Evolutionary conservation across 257 asterid species (phyloP).

Genomic region (Coffea eugenioides): DNA sequence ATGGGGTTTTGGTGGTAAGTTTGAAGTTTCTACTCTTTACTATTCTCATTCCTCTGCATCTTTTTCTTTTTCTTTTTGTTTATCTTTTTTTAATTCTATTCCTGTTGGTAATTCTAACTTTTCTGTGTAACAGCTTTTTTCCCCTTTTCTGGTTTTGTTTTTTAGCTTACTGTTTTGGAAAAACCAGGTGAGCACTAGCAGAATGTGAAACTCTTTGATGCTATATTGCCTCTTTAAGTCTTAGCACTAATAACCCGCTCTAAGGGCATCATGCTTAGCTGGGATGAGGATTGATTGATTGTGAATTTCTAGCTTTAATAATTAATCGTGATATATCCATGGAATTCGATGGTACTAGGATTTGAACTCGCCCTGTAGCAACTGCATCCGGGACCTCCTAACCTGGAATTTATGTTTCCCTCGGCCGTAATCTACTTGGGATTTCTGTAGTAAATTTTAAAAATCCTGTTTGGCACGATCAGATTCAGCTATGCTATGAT

Average conservation of each 20-base stretch:
- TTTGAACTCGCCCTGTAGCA: too few species aligned
- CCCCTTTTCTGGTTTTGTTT: background rate
- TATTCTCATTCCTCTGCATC: background rate
- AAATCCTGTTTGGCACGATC: too few species aligned
- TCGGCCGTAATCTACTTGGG: too few species aligned
- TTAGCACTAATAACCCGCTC: background rate
- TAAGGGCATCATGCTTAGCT: background rate
- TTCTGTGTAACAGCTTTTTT: background rate
- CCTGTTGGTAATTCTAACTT: background rate
- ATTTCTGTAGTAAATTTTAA: too few species aligned
- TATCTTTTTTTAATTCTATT: background rate
- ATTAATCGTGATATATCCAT: background rate
- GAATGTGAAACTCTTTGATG: background rate
- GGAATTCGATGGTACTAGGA: background rate
- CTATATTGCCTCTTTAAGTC: background rate
- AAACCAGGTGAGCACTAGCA: background rate
- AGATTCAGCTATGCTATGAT: too few species aligned
- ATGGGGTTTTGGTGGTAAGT: slow-evolving; percentile 92
- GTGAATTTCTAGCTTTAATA: background rate
- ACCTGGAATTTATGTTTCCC: too few species aligned
- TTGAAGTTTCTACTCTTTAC: background rate
- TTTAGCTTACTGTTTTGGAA: background rate
- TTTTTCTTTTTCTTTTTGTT: background rate
- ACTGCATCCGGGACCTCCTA: too few species aligned
- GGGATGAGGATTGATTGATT: background rate